Percentiles rank a stretch among this genome's conserved stretches.
These are phyloP conservation scores for Venturia oleaginea DNA, from an alignment of 2,329 filamentous ascomycete species.

Conservation along the genomic window DNA sequence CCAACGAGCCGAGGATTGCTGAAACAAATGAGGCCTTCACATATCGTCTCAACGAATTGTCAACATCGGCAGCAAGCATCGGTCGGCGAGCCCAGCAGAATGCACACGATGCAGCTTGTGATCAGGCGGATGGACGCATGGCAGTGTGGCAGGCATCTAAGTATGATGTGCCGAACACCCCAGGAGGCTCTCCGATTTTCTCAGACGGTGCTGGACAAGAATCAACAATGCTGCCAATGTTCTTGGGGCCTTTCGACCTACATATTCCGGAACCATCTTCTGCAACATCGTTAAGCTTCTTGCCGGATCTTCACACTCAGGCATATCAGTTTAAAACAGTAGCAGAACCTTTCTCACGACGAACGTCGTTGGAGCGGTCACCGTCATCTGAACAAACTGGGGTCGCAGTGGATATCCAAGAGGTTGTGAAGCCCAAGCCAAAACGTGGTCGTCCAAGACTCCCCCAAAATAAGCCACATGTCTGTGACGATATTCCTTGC, in stretches of 20 bases:
- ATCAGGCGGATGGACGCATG: background rate
- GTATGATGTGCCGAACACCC: background rate
- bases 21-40: background rate
- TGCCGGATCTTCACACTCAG: background rate
- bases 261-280: background rate
- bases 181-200: background rate
- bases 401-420: background rate
- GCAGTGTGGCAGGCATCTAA: background rate
- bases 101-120: background rate
- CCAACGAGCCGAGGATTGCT: background rate
- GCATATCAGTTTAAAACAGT: background rate
- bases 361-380: background rate
- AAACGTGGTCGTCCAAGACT: conserved; percentile 9
- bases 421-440: background rate
- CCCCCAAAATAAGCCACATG: background rate
- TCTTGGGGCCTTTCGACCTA: background rate
- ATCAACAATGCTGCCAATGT: background rate
- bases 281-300: background rate
- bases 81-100: background rate
- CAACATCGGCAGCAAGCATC: background rate
- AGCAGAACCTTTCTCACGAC: background rate
- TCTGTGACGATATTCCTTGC: background rate
- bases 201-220: background rate
- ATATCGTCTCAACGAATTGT: background rate
- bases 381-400: background rate